Evolutionary conservation across 352 stramenopile genomes (phyloP).

Genomic region (Aphanomyces cochlioides): DNA sequence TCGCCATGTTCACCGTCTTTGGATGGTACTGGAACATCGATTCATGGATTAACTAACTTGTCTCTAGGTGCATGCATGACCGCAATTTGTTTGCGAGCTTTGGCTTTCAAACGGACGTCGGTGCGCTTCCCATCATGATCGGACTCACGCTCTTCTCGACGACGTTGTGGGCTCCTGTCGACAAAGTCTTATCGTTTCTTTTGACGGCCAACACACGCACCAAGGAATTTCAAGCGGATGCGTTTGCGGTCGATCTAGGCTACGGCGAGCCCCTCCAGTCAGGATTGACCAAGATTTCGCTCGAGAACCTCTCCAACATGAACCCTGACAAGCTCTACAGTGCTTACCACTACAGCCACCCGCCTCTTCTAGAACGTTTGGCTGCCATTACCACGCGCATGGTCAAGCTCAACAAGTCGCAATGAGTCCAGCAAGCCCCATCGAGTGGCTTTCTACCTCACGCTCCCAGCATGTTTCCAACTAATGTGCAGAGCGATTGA

Average conservation of each 20-base stretch:
- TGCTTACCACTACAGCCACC: slow-evolving; percentile 97
- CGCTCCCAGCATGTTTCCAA: no score
- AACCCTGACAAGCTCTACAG: slow-evolving; percentile 93
- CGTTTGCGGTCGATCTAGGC: slow-evolving; percentile 91
- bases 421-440: no score
- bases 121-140: slow-evolving; percentile 63
- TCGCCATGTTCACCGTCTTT: slow-evolving; percentile 77
- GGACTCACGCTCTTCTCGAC: slow-evolving; percentile 81
- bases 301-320: slow-evolving; percentile 97
- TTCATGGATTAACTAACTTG: background rate
- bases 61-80: slow-evolving; percentile 56
- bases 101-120: slow-evolving; percentile 45
- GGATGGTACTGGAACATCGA: slow-evolving; percentile 37
- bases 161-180: slow-evolving; percentile 75
- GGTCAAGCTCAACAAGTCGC: no score
- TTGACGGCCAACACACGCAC: slow-evolving; percentile 72
- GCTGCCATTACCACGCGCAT: slow-evolving; percentile 79
- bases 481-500: no score
- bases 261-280: slow-evolving; percentile 89
- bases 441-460: no score
- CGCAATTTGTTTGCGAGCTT: slow-evolving; percentile 71
- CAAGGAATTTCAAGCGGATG: slow-evolving; percentile 89
- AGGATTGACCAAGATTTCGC: slow-evolving; percentile 94
- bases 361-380: slow-evolving; percentile 93
- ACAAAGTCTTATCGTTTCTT: slow-evolving; percentile 69